phyloP scores from a whole-genome alignment of 768 basidiomycete genomes.

The Amanita inopinata region DNA sequence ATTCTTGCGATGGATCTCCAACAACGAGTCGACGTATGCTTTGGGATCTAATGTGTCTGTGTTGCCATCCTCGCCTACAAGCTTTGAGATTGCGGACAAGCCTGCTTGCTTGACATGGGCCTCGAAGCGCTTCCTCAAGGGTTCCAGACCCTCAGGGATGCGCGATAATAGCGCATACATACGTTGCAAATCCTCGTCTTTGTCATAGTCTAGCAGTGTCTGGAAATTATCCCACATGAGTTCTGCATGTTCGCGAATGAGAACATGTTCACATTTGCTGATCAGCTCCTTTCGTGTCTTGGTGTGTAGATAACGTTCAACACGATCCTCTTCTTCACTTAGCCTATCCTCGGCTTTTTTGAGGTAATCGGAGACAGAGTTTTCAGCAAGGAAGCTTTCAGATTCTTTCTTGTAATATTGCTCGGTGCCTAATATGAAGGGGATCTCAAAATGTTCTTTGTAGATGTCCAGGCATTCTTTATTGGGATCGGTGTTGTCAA shows the following conservation, averaged over 20 bases:
- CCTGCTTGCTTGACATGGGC: conserved; percentile 93
- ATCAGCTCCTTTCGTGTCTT: conserved; percentile 83
- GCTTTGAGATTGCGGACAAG: conserved; percentile 71
- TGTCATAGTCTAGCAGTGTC: conserved; percentile 83
- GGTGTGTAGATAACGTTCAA: conserved; percentile 89
- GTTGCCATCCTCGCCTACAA: conserved; percentile 54
- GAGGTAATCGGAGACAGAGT: conserved; percentile 92
- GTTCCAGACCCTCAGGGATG: conserved; percentile 88
- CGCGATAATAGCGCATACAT: conserved; percentile 96
- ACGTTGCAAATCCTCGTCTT: conserved; percentile 91
- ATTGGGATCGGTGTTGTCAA: conserved; percentile 87
- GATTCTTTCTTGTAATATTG: conserved; percentile 92
- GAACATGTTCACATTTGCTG: conserved; percentile 84
- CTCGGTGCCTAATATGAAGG: conserved; percentile 86
- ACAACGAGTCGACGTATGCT: conserved; percentile 87
- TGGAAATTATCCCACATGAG: conserved; percentile 97
- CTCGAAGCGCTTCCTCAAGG: conserved; percentile 89
- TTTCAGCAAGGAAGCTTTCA: conserved; percentile 83
- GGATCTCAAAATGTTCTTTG: conserved; percentile 82
- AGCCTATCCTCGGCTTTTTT: conserved; percentile 94
- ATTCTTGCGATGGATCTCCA: conserved; percentile 93
- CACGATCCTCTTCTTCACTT: conserved; percentile 91
- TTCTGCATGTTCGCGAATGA: conserved; percentile 85
- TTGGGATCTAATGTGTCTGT: conserved; percentile 84
- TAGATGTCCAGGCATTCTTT: conserved; percentile 95